A percentile compares a stretch with the other conserved stretches of the same genome.
These are phyloP conservation scores for Urtica urens DNA, from an alignment of 306 rosid species.

Conservation along the genomic window DNA sequence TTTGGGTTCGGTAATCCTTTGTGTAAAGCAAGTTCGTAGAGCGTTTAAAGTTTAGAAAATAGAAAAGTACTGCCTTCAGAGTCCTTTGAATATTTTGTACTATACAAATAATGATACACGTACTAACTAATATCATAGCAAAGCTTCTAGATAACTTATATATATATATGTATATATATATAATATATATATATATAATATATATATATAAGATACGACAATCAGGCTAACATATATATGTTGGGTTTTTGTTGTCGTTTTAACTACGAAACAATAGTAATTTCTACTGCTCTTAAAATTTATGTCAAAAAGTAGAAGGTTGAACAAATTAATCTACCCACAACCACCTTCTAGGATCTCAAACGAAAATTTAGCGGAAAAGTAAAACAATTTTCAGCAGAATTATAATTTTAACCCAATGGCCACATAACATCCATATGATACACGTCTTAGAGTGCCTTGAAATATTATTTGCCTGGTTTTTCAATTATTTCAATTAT, in stretches of 20 bases:
- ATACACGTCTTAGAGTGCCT: too few species aligned
- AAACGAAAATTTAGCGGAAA: constrained; percentile 21
- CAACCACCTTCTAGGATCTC: constrained; percentile 30
- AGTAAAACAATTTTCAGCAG: too few species aligned
- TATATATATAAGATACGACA: too few species aligned
- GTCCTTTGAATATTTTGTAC: not conserved
- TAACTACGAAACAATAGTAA: too few species aligned
- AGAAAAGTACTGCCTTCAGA: constrained; percentile 7
- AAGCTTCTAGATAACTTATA: constrained; percentile 16
- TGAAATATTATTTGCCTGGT: constrained; percentile 22
- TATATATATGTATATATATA: constrained; percentile 2
- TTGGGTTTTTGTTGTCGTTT: too few species aligned
- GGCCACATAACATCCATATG: too few species aligned
- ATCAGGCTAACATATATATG: too few species aligned
- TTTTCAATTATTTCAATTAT: constrained; percentile 18
- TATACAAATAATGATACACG: not conserved
- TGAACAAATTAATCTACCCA: constrained; percentile 50
- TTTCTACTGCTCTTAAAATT: not conserved
- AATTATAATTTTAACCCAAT: too few species aligned
- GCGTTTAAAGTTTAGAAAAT: constrained; percentile 37
- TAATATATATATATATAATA: too few species aligned
- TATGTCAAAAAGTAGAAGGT: constrained; percentile 45
- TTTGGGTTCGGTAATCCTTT: constrained; percentile 10
- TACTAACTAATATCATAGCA: too few species aligned
- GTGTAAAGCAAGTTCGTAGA: constrained; percentile 1